A percentile compares a stretch with the other conserved stretches of the same genome.
Conservation (phyloP, 805 yeast species). For the Candida peoriensis region DNA sequence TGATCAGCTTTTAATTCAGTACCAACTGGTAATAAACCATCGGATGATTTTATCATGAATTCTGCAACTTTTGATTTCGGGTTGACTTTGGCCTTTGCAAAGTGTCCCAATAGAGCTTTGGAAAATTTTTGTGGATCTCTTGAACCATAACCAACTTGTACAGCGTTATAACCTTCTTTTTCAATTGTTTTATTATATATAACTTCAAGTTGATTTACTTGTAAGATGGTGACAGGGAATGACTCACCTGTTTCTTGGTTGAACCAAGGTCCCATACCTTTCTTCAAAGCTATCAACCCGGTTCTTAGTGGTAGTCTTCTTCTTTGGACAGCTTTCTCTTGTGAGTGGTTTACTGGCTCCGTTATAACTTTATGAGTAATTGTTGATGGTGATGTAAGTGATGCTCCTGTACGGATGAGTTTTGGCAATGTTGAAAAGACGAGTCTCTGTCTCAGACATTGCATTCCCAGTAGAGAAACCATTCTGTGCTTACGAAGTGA, state of each 20-base stretch:
- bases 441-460: constrained; percentile 10
- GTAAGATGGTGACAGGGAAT: constrained; percentile 81
- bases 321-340: constrained; percentile 64
- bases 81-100: constrained; percentile 70
- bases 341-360: constrained; percentile 58
- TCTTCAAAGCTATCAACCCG: constrained; percentile 78
- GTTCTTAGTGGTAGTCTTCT: constrained; percentile 72
- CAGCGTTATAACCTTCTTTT: constrained; percentile 79
- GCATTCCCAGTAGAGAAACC: constrained; percentile 12
- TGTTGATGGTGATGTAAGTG: constrained; percentile 32
- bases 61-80: constrained; percentile 77
- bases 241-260: constrained; percentile 60
- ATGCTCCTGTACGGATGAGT: constrained; percentile 29
- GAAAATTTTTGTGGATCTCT: constrained; percentile 58
- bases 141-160: constrained; percentile 80
- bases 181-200: constrained; percentile 61
- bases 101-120: constrained; percentile 68
- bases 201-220: constrained; percentile 86
- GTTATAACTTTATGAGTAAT: constrained; percentile 26
- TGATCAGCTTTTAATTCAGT: constrained; percentile 77
- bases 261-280: constrained; percentile 88
- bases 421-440: constrained; percentile 22
- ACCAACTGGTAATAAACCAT: constrained; percentile 71
- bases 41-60: constrained; percentile 66
- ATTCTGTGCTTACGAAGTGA: constrained; percentile 4